phyloP scores from a whole-genome alignment of 805 yeast species.

The Priceomyces medius region DNA sequence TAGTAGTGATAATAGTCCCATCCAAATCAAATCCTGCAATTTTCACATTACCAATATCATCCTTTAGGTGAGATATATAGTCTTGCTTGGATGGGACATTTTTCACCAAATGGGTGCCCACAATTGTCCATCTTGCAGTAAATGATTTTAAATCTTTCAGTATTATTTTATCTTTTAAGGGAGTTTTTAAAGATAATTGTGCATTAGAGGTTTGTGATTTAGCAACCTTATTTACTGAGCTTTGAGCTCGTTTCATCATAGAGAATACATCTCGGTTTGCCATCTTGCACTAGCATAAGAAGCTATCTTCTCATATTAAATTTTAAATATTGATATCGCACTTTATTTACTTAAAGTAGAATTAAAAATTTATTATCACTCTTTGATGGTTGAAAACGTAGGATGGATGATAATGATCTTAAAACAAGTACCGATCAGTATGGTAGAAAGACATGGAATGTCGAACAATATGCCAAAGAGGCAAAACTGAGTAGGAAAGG shows the following conservation, averaged over 20 bases:
- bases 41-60: conserved; percentile 19
- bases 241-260: conserved; percentile 9
- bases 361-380: not conserved
- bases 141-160: conserved; percentile 3
- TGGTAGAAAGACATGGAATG: conserved; percentile 76
- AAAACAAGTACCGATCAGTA: conserved; percentile 39
- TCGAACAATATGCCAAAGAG: conserved; percentile 56
- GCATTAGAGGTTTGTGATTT: conserved; percentile 3
- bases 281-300: not conserved
- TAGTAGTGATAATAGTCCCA: conserved; percentile 69
- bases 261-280: conserved; percentile 11
- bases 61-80: conserved; percentile 4
- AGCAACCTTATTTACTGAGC: conserved; percentile 5
- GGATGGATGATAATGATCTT: conserved; percentile 13
- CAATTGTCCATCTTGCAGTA: conserved; percentile 20
- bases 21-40: conserved; percentile 85
- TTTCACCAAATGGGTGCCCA: conserved; percentile 46
- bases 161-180: not conserved
- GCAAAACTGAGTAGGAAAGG: conserved; percentile 34
- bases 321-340: not conserved
- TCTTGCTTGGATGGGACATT: conserved; percentile 30
- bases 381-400: not conserved
- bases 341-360: not conserved
- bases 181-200: not conserved
- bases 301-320: not conserved